Base-by-base conservation (phyloP, 768 basidiomycete genomes). In the Rhizopogon rudus region DNA sequence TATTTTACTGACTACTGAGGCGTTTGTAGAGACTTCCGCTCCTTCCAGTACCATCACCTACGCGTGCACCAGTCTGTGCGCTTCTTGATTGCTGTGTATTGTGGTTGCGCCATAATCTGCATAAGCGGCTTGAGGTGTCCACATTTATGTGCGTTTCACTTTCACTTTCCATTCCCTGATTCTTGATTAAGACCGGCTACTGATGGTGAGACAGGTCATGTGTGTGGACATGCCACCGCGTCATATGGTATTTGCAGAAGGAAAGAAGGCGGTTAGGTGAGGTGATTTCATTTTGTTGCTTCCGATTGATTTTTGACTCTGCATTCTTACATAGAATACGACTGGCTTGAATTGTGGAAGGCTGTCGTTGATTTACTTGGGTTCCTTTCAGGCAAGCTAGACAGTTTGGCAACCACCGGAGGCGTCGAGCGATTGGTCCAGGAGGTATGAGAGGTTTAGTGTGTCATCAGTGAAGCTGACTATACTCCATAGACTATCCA, bases 31-130 rank as follows among this genome's bases (percentile, higher is more conserved):
- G 80, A 56, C 52, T 76, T 25, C 87, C 87, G 10, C 62, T 73
- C 13, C 71, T 87, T 40, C 77, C 84, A 1, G 53, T 65, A 10
- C 62, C 73, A 7, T 63, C 66, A 1, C 53, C 73, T 5, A 68
- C 73, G 8, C 71, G 77, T 49, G 73, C 82, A 1, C 77, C 78
- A 1, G 57, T 85, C 25, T 83, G 82, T 60, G 79, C 83, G 3
- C 53, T 88, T 22, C 62, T 88, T n/a, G 86, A 88, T 64, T 86
- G 82, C 54, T 84, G 82, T 60, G 74, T 84, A 6, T 71, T 88
- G 13, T 88, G 85, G 84, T 66, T 87, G 28, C 80, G 84, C 16
- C 86, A 89, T 60, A 87, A 87, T 62, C 68, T 88, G 31, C 83
- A 87, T 54, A 85, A 79, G 60, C 77, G 73, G 29, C 67, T 88